Percentiles rank a stretch among this genome's conserved stretches.
phyloP scores from a whole-genome alignment of 768 basidiomycete genomes.

The Naganishia onofrii region DNA sequence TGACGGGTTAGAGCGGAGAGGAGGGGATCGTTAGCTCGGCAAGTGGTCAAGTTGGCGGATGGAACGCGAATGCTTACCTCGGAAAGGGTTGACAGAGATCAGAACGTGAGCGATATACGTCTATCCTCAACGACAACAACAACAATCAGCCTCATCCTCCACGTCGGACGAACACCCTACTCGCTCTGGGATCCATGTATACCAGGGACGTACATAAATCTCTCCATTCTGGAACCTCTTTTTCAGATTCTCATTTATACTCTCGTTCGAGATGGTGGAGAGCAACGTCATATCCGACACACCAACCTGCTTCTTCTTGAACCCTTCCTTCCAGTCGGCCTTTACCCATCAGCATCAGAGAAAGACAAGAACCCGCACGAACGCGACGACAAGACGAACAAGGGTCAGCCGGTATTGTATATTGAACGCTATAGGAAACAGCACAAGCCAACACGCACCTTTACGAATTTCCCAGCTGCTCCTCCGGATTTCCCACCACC shows the following conservation, averaged over 20 bases:
- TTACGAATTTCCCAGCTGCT: slow-evolving; percentile 25
- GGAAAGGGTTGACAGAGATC: slow-evolving; percentile 99
- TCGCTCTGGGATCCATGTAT: too few relatives aligned
- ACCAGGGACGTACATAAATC: slow-evolving; percentile 64
- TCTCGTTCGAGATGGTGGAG: slow-evolving; percentile 94
- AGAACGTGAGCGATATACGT: slow-evolving; percentile 98
- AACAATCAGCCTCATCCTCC: too few relatives aligned
- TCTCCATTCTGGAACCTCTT: slow-evolving; percentile 92
- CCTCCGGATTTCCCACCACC: slow-evolving; percentile 37
- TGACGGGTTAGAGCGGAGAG: slow-evolving; percentile 55
- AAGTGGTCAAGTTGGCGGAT: slow-evolving; percentile 29
- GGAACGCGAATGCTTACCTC: slow-evolving; percentile 59
- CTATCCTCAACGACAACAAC: slow-evolving; percentile 37
- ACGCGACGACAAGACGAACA: too few relatives aligned
- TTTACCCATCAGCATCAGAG: slow-evolving; percentile 54
- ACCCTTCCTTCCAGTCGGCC: slow-evolving; percentile 99
- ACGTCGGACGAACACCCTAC: too few relatives aligned
- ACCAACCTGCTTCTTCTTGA: slow-evolving; percentile 99
- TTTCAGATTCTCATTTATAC: slow-evolving; percentile 95
- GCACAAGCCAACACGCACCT: slow-evolving; percentile 34
- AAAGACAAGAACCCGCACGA: too few relatives aligned
- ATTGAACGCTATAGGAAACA: too few relatives aligned
- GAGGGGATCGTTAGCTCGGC: slow-evolving; percentile 22
- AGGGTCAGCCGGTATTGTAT: too few relatives aligned
- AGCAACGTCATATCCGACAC: slow-evolving; percentile 98